Percentiles rank a stretch among this genome's conserved stretches.
phyloP scores from a whole-genome alignment of 2,329 filamentous ascomycete genomes.

The Cladosporium sp. region DNA sequence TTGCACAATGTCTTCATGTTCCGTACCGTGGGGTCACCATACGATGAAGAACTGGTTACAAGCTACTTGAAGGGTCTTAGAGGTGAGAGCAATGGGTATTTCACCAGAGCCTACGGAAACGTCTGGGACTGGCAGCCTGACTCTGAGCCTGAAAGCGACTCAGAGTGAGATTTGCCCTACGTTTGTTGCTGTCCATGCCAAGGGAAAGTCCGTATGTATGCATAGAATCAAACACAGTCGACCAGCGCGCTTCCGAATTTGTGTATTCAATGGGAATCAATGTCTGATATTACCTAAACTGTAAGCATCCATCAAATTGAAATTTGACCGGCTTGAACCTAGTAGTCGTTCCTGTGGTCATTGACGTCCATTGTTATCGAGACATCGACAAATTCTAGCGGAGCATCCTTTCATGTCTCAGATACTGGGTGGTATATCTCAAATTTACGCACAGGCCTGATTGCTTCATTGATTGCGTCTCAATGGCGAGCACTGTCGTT shows the following conservation, averaged over 20 bases:
- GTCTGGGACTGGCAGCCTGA: not conserved
- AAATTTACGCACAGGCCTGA: no score
- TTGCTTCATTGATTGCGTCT: no score
- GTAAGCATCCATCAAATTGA: not conserved
- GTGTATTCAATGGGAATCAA: not conserved
- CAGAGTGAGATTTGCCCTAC: not conserved
- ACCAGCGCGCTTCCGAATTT: not conserved
- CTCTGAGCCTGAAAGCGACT: not conserved
- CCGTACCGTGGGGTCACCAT: not conserved
- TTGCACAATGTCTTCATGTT: not conserved
- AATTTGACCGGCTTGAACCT: not conserved
- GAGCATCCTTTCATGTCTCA: not conserved
- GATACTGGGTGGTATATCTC: not conserved
- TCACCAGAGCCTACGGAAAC: not conserved
- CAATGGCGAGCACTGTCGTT: no score
- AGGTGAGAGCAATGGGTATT: not conserved
- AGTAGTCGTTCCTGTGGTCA: not conserved
- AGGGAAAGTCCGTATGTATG: not conserved
- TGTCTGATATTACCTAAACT: not conserved
- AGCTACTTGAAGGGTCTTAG: not conserved
- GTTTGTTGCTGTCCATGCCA: not conserved
- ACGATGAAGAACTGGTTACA: not conserved
- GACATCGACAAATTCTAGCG: no score
- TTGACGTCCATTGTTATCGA: no score
- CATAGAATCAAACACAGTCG: not conserved